Base-by-base conservation (phyloP, 108 stramenopile species). In the Mayamaea pseudoterrestris region DNA sequence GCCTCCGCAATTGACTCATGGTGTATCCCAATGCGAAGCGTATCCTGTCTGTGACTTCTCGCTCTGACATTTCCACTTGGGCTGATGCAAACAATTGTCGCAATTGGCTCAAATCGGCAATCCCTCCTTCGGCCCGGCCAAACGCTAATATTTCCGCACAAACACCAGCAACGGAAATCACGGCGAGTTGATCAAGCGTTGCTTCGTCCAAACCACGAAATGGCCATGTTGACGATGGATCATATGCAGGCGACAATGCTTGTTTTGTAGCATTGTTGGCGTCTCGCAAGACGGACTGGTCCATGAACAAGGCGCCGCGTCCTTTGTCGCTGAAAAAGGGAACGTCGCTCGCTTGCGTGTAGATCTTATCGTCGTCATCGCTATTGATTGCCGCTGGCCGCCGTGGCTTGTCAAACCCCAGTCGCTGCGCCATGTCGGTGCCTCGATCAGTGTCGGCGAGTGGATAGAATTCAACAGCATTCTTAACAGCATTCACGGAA, bases 401-500 rank as follows among this genome's bases (percentile, higher is more conserved):
- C 30, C n/a, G n/a, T 23, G 36, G 46, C 24, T 36, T 44, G 57
- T 84, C 78, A 52, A 90, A 90, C 4, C 88, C 88, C 35, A 90
- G 32, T 36, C 47, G 50, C 22, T 61, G 27, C 11, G 83, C 88
- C 34, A 61, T 50, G 22, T 79, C 63, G 31, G n/a, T 32, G 23
- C 82, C 83, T 18, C 39, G 65, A 53, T 64, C 50, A 4, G 43
- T 53, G 51, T 90, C 83, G 45, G 61, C 74, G 37, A 90, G 46
- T 0, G 86, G 87, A 58, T 79, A 89, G 58, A 89, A 89, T 37
- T 78, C 72, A 0, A 89, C 87, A n/a, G 82, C 82, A 65, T 81
- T 81, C 51, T 80, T 81, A n/a, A 89, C 74, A 12, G 80, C 80
- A 60, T 87, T 80, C 12, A 67, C 66, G 31, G 41, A 56, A 45